A percentile compares a stretch with the other conserved stretches of the same genome.
These are phyloP conservation scores for Hymenochaete sp. DNA, from an alignment of 1,284 basidiomycete species.

Conservation along the genomic window DNA sequence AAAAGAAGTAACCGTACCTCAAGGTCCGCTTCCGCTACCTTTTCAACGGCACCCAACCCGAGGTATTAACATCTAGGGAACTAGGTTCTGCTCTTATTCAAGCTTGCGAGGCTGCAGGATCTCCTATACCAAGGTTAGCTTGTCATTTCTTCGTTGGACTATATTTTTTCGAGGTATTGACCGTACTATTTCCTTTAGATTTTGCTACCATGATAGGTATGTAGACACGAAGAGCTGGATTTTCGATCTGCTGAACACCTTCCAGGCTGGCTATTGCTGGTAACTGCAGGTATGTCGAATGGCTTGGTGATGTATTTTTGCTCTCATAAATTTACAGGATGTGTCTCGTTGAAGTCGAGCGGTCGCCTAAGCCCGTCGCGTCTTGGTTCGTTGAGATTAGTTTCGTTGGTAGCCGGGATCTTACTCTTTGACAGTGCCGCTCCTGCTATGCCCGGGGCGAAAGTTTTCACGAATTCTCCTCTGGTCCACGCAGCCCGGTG, in stretches of 20 bases:
- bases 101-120: slow-evolving; percentile 85
- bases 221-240: no score
- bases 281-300: slow-evolving; percentile 74
- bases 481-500: slow-evolving; percentile 91
- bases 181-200: slow-evolving; percentile 38
- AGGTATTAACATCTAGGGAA: slow-evolving; percentile 14
- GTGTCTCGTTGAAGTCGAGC: slow-evolving; percentile 96
- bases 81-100: slow-evolving; percentile 90
- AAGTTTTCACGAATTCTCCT: slow-evolving; percentile 94
- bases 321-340: slow-evolving; percentile 43
- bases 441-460: slow-evolving; percentile 95
- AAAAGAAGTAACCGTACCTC: slow-evolving; percentile 88
- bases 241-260: no score
- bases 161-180: slow-evolving; percentile 6
- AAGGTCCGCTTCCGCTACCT: slow-evolving; percentile 58
- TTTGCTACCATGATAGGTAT: slow-evolving; percentile 89
- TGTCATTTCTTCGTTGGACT: neutral
- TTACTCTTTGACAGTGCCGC: slow-evolving; percentile 58
- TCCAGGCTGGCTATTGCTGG: slow-evolving; percentile 82
- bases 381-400: slow-evolving; percentile 55
- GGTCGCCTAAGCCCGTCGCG: slow-evolving; percentile 89
- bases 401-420: neutral
- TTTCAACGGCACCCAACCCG: no score
- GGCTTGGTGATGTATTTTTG: slow-evolving; percentile 4
- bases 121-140: slow-evolving; percentile 64